Conservation (phyloP, 2,329 filamentous ascomycete genomes). For the Helotiales sp. region DNA sequence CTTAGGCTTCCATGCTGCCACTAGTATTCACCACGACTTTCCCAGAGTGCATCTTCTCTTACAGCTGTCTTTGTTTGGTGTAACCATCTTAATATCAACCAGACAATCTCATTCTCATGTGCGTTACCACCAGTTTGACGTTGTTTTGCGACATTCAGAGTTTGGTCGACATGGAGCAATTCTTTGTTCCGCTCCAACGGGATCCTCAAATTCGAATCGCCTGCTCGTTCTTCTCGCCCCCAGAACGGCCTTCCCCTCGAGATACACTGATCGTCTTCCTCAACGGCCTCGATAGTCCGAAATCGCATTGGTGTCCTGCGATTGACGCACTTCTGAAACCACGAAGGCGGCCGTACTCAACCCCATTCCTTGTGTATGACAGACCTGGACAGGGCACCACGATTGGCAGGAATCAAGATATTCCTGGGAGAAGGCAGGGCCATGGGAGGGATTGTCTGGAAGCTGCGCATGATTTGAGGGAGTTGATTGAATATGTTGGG, state of each 20-base stretch:
- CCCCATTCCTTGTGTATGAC: constrained; percentile 41
- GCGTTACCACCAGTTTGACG: background rate
- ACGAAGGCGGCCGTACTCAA: constrained; percentile 23
- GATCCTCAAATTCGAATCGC: constrained; percentile 8
- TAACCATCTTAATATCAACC: background rate
- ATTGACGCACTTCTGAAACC: constrained; percentile 34
- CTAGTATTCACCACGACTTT: background rate
- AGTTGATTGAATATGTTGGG: constrained; percentile 28
- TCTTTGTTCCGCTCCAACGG: constrained; percentile 14
- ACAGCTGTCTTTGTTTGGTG: no score
- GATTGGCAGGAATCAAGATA: constrained; percentile 24
- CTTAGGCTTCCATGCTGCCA: background rate
- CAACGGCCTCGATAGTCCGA: constrained; percentile 27
- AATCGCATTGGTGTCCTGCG: constrained; percentile 32
- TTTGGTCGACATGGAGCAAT: constrained; percentile 17
- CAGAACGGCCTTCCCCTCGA: background rate
- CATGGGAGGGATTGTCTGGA: constrained; percentile 36
- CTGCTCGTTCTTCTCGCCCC: constrained; percentile 13
- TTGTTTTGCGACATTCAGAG: background rate
- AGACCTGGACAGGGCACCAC: constrained; percentile 22
- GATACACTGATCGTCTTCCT: constrained; percentile 17
- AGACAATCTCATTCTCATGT: background rate
- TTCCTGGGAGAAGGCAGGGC: constrained; percentile 28
- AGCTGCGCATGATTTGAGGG: constrained; percentile 32
- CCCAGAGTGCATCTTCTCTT: background rate